phyloP scores from a whole-genome alignment of 2,329 filamentous ascomycete genomes.

The Colletotrichum sp. region DNA sequence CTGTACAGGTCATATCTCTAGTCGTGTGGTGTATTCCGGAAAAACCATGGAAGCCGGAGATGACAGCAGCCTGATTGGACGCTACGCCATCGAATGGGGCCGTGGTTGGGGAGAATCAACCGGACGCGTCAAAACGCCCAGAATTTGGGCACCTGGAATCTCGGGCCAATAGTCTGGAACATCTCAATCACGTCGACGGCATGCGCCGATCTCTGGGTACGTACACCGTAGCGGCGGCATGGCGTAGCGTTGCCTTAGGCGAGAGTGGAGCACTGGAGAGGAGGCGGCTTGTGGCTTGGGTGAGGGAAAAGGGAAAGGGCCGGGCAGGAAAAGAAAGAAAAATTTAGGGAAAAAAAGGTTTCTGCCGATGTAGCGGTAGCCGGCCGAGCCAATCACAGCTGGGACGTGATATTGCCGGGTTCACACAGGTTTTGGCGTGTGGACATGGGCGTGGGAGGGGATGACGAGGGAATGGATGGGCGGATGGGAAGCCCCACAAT shows the following conservation, averaged over 20 bases:
- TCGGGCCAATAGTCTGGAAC: constrained; percentile 16
- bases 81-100: not conserved
- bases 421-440: not conserved
- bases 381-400: constrained; percentile 6
- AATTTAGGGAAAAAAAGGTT: not conserved
- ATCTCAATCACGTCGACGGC: constrained; percentile 7
- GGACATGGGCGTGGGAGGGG: not conserved
- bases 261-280: not conserved
- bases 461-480: constrained; percentile 2
- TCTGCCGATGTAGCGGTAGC: constrained; percentile 16
- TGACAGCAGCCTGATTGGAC: not conserved
- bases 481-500: not conserved
- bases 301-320: constrained; percentile 30
- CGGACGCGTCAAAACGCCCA: not conserved
- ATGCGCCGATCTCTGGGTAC: constrained; percentile 13
- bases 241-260: constrained; percentile 2
- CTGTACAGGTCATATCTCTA: not conserved
- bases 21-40: not conserved
- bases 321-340: constrained; percentile 21
- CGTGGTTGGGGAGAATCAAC: not conserved
- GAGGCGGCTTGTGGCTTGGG: constrained; percentile 6
- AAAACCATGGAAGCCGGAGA: not conserved
- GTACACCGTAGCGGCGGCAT: not conserved
- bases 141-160: constrained; percentile 1
- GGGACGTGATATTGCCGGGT: not conserved